A percentile compares a stretch with the other conserved stretches of the same genome.
phyloP scores from a whole-genome alignment of 495 filamentous ascomycete genomes.

The Penicillium dipodomyicola region DNA sequence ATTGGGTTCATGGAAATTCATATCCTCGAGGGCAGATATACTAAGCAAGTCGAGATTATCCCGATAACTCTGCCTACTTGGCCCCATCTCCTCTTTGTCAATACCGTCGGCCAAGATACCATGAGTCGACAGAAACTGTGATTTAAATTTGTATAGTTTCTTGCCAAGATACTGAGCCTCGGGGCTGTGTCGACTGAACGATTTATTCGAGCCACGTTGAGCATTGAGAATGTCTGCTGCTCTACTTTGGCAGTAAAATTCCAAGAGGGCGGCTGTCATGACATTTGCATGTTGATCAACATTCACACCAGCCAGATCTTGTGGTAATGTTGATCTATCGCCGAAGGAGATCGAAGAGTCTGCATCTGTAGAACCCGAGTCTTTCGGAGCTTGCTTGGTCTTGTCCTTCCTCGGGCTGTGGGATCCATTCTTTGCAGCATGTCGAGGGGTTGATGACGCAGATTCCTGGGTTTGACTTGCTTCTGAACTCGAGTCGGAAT shows the following conservation, averaged over 20 bases:
- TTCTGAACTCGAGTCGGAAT: conserved; percentile 30
- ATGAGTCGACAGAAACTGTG: conserved; percentile 39
- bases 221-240: conserved; percentile 48
- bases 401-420: conserved; percentile 11
- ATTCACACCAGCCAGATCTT: conserved; percentile 29
- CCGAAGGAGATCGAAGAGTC: conserved; percentile 20
- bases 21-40: conserved; percentile 35
- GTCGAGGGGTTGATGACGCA: conserved; percentile 7
- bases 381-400: conserved; percentile 3
- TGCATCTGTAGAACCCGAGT: conserved; percentile 12
- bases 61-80: conserved; percentile 43
- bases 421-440: conserved; percentile 1
- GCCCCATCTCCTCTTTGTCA: conserved; percentile 36
- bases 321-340: conserved; percentile 22
- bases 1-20: conserved; percentile 28
- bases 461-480: conserved; percentile 19
- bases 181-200: conserved; percentile 43
- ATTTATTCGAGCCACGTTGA: conserved; percentile 30
- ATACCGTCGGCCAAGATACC: conserved; percentile 42
- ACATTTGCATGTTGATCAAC: conserved; percentile 40
- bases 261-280: conserved; percentile 45
- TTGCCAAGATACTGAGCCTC: conserved; percentile 44
- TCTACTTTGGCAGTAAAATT: conserved; percentile 46
- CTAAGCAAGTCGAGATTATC: conserved; percentile 45
- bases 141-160: conserved; percentile 43